Base-by-base conservation (phyloP, 306 rosid species). In the Begonia loranthoides region DNA sequence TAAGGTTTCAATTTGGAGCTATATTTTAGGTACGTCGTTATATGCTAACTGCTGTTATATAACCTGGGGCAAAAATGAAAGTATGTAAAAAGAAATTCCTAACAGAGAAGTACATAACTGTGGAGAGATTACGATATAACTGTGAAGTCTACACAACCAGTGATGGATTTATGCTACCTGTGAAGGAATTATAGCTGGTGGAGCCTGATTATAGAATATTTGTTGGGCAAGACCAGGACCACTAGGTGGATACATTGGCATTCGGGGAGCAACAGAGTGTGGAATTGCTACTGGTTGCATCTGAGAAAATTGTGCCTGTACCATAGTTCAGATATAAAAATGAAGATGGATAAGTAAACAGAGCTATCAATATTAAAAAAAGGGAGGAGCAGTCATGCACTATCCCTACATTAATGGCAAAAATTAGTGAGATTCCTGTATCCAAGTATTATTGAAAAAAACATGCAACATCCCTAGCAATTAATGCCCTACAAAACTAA, bases 191-290 rank as follows among this genome's bases (percentile, higher is more conserved):
- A 92, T 86, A 49, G 96, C 85, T 62, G 94, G 96, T 57, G 99
- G 99, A 50, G 77, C 99, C 64, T 92, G 99, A 51, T 94, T 94
- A 45, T 92, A 92, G 72, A 92, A 92, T 71, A 92, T 73, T 54
- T 92, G 99, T 55, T 92, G 99, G 57, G 95, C 96, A 41, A 92
- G 61, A 51, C 96, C 99, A 14, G 99, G 99, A 73, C 80, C 94
- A 63, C 99, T 93, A 34, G 95, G 88, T 34, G 99, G 96, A 55
- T 86, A 92, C 82, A 92, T 80, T 15, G 95, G 96, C 81, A 92
- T 75, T 17, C 99, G 99, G 41, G 96, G 93, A 60, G 88, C 95
- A 60, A 85, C 95, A 52, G 97, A 64, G 47, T 81, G 89, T 54
- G 93, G 69, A 69, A 92, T 86, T 45, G 94, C 58, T 61, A 83